Base-by-base conservation (phyloP, 1,284 basidiomycete genomes). In the Pholiota adiposa region DNA sequence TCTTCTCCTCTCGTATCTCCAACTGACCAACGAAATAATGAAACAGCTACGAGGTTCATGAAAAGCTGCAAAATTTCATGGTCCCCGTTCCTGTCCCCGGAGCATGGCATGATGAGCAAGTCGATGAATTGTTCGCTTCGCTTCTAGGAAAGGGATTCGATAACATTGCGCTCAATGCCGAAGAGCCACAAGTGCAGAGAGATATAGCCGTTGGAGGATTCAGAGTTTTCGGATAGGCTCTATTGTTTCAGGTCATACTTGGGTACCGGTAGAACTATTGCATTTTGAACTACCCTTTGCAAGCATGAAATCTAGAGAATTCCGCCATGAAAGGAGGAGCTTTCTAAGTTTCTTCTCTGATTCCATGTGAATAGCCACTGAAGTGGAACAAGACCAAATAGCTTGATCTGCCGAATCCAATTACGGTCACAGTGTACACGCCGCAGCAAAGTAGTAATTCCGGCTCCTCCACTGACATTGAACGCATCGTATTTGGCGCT, bases 41-140 rank as follows among this genome's bases (percentile, higher is more conserved):
- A 40, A 43, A 23, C 69, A 92, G 93, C 62, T 97, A 94, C 72
- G 91, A 96, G 62, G 88, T 93, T 1, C 96, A 97, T 70, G 93
- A 97, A 69, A 97, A 97, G 77, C 77, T 96, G 41, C 91, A 93
- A 71, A 94, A 95, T 72, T 97, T 97, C 71, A 96, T 96, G 89
- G 92, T 95, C 1, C 95, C 96, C 9, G 86, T 96, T 4, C 85
- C 87, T 5, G 78, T 84, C 1, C 70, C 76, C 46, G 82, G 82
- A 23, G 75, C 77, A 57, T 98, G 96, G 96, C 92, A 95, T 64
- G 94, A 97, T 64, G 93, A 94, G 69, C 95, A 97, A 77, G 85
- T 94, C 60, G 95, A 97, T 71, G 95, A 97, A 72, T 74, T 97
- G 53, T 97, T 98, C 73, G 82, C 87, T 36, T 93, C 90, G 25